Percentiles rank a stretch among this genome's conserved stretches.
Evolutionary conservation across 495 filamentous ascomycete species (phyloP).

Genomic region (Podospora conica): DNA sequence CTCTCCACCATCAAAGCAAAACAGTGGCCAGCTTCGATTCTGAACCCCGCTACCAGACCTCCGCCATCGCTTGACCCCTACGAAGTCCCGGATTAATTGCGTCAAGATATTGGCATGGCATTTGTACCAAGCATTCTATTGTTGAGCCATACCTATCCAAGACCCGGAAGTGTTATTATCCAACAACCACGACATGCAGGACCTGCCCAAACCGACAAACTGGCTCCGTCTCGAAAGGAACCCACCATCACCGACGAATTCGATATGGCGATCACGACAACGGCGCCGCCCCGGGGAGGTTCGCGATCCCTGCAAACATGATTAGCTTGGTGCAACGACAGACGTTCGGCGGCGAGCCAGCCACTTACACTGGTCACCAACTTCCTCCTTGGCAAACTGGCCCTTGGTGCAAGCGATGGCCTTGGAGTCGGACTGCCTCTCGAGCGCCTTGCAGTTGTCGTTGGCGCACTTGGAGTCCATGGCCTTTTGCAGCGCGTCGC

Average conservation of each 20-base stretch:
- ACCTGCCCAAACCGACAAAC: background rate
- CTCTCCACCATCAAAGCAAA: no score
- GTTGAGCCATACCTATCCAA: background rate
- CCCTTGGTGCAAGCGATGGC: conserved; percentile 16
- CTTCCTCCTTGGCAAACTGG: conserved; percentile 11
- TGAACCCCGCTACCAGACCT: no score
- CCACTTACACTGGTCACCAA: conserved; percentile 11
- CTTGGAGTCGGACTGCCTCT: conserved; percentile 11
- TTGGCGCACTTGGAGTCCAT: conserved; percentile 43
- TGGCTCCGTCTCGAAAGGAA: background rate
- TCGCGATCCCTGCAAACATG: background rate
- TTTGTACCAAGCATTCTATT: background rate
- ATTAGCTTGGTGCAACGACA: background rate
- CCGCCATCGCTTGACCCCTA: background rate
- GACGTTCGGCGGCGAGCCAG: background rate
- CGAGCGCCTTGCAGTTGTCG: conserved; percentile 22
- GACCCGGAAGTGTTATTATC: no score
- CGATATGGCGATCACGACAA: background rate
- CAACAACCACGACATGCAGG: no score
- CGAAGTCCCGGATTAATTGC: background rate
- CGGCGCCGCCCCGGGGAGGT: background rate
- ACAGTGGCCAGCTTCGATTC: no score
- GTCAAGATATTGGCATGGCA: background rate
- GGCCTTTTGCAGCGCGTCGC: conserved; percentile 37
- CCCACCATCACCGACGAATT: background rate